These are phyloP conservation scores for Trypanosoma melophagium DNA, from an alignment of 208 protist species.

Conservation along the genomic window DNA sequence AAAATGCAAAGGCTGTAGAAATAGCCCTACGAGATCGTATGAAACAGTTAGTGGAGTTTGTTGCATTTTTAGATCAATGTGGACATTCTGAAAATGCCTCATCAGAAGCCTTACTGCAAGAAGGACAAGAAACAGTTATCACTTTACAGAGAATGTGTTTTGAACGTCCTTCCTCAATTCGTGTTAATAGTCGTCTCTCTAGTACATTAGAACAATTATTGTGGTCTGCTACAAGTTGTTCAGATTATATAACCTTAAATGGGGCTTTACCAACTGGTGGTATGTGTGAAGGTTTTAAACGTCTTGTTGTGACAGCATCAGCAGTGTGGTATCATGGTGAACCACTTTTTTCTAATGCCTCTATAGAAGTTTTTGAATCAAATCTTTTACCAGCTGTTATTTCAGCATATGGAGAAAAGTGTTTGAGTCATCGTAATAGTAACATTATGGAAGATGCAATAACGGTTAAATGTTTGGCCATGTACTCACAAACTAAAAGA, in stretches of 20 bases:
- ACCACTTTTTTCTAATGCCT: constrained; percentile 21
- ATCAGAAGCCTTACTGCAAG: not conserved
- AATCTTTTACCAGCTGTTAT: constrained; percentile 53
- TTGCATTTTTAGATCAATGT: constrained; percentile 13
- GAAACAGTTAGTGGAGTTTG: constrained; percentile 21
- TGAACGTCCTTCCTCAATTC: constrained; percentile 32
- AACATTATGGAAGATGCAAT: constrained; percentile 1
- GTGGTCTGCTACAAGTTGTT: constrained; percentile 35
- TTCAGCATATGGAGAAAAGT: constrained; percentile 29
- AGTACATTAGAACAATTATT: constrained; percentile 37
- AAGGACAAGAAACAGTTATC: constrained; percentile 3
- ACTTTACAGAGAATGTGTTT: constrained; percentile 34
- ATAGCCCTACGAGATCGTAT: constrained; percentile 31
- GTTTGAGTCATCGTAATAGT: not conserved
- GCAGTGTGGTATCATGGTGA: constrained; percentile 36
- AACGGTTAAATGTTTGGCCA: constrained; percentile 23
- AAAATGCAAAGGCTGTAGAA: constrained; percentile 35
- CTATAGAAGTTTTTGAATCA: constrained; percentile 12
- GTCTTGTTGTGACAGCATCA: constrained; percentile 21
- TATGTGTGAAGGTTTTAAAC: constrained; percentile 25
- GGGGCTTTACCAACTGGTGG: constrained; percentile 37
- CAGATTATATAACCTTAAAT: constrained; percentile 34
- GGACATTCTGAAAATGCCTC: constrained; percentile 8
- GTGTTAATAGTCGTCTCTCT: constrained; percentile 28
- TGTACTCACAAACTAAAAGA: not conserved